phyloP scores from a whole-genome alignment of 495 filamentous ascomycete genomes.

The Neurospora sp. region DNA sequence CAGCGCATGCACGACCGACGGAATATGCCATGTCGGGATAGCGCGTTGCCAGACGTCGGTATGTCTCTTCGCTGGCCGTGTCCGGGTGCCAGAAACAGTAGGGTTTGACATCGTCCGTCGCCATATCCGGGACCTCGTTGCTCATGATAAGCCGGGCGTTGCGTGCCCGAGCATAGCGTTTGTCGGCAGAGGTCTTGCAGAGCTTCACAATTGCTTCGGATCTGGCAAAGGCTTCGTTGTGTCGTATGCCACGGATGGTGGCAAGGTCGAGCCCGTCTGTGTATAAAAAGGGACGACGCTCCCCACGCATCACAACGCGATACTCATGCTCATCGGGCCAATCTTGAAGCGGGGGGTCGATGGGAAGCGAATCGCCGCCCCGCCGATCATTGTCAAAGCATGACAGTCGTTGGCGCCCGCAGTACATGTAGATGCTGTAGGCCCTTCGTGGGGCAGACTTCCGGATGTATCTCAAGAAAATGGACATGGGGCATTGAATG shows the following conservation, averaged over 20 bases:
- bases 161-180: conserved; percentile 9
- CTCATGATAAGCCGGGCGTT: conserved; percentile 34
- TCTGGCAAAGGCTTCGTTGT: background rate
- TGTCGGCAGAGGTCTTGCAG: background rate
- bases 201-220: background rate
- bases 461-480: background rate
- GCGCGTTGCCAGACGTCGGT: conserved; percentile 12
- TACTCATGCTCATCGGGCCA: background rate
- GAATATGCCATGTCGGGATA: conserved; percentile 10
- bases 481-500: background rate
- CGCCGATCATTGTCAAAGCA: too few species aligned
- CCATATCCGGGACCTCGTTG: conserved; percentile 25
- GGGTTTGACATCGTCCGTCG: conserved; percentile 17
- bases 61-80: conserved; percentile 24
- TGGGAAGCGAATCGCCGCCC: background rate
- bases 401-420: too few species aligned
- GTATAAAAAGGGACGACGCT: background rate
- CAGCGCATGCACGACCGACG: conserved; percentile 10
- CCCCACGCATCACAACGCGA: background rate
- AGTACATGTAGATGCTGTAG: too few species aligned
- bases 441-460: background rate
- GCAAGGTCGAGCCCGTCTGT: background rate
- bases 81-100: conserved; percentile 39
- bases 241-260: background rate
- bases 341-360: background rate